Evolutionary conservation across 2,329 filamentous ascomycete species (phyloP).

Genomic region (Curvularia verruculosa): DNA sequence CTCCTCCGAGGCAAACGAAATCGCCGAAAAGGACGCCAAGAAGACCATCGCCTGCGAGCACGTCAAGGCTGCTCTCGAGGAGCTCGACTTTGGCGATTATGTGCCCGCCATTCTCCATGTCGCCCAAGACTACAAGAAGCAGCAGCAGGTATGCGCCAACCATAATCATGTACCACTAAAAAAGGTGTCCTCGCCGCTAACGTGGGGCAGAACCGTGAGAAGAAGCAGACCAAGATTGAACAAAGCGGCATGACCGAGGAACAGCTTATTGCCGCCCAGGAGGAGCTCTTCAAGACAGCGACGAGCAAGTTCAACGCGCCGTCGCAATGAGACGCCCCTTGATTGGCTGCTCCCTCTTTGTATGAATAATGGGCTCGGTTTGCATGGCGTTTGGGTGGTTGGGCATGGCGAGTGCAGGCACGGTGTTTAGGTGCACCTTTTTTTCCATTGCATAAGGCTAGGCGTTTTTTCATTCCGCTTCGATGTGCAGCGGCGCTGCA

Average conservation of each 20-base stretch:
- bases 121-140: conserved; percentile 89
- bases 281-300: conserved; percentile 87
- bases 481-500: not conserved
- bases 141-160: conserved; percentile 74
- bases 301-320: conserved; percentile 71
- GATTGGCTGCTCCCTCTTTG: conserved; percentile 8
- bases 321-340: conserved; percentile 37
- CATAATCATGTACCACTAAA: not conserved
- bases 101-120: conserved; percentile 86
- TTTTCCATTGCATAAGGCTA: conserved; percentile 11
- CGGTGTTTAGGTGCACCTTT: conserved; percentile 28
- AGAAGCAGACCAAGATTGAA: conserved; percentile 96
- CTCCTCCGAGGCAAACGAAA: conserved; percentile 98
- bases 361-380: conserved; percentile 20
- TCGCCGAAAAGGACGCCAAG: conserved; percentile 97
- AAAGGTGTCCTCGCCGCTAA: conserved; percentile 18
- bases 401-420: conserved; percentile 21
- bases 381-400: conserved; percentile 32
- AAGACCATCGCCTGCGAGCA: conserved; percentile 99
- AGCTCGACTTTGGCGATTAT: conserved; percentile 92
- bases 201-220: conserved; percentile 77
- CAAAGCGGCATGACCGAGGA: conserved; percentile 91
- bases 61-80: conserved; percentile 91
- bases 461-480: conserved; percentile 11
- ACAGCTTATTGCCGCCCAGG: conserved; percentile 84